These are phyloP conservation scores for Trypanosomatidae sp. DNA, from an alignment of 208 protist genomes.

Conservation along the genomic window DNA sequence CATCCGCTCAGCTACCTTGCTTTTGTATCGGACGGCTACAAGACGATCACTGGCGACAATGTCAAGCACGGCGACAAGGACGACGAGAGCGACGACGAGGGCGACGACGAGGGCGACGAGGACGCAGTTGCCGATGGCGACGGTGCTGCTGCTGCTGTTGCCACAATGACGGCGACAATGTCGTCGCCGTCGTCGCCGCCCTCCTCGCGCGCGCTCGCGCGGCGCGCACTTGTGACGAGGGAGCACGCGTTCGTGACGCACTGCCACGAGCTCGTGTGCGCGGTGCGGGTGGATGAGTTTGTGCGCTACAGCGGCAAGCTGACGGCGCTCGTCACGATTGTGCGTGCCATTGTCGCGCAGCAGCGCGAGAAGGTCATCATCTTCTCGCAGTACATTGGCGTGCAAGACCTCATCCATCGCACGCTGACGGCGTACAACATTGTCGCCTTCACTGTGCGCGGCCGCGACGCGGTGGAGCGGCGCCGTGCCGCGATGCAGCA, in stretches of 20 bases:
- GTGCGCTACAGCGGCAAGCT: slow-evolving; percentile 65
- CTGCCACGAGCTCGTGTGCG: slow-evolving; percentile 26
- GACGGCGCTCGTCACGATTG: slow-evolving; percentile 41
- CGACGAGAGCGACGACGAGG: not conserved
- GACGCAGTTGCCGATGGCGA: too few species aligned
- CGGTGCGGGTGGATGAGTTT: slow-evolving; percentile 30
- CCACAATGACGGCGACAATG: too few species aligned
- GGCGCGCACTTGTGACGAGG: slow-evolving; percentile 18
- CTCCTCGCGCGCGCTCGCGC: not conserved
- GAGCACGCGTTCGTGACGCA: slow-evolving; percentile 14
- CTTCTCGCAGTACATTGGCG: slow-evolving; percentile 78
- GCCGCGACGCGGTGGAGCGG: slow-evolving; percentile 45
- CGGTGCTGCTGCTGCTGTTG: too few species aligned
- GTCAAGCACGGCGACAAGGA: not conserved
- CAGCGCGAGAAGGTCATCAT: slow-evolving; percentile 76
- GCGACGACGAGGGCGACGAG: not conserved
- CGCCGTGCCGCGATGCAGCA: slow-evolving; percentile 31
- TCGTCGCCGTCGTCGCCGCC: not conserved
- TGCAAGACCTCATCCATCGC: slow-evolving; percentile 68
- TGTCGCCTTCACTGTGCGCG: slow-evolving; percentile 39
- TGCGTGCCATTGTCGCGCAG: slow-evolving; percentile 17
- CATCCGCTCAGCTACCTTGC: slow-evolving; percentile 76
- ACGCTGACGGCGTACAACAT: slow-evolving; percentile 38
- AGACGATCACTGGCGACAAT: slow-evolving; percentile 18
- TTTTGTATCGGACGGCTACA: slow-evolving; percentile 39